phyloP scores from a whole-genome alignment of 2,329 filamentous ascomycete species.

The Penicillium hordei region DNA sequence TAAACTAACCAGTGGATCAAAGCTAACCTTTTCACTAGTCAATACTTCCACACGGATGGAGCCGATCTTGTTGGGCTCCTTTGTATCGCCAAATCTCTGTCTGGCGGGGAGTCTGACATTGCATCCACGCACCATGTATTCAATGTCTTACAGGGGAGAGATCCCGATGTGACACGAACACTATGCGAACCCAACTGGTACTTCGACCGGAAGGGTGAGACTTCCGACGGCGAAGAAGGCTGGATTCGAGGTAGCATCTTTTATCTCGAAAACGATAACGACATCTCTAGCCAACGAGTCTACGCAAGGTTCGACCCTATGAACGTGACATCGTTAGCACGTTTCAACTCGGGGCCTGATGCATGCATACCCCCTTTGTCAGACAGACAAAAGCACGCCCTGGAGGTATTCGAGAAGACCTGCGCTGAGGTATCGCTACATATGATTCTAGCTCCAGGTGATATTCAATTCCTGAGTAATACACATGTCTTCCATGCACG shows the following conservation, averaged over 20 bases:
- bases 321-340: slow-evolving; percentile 68
- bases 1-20: background rate
- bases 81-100: slow-evolving; percentile 71
- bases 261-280: slow-evolving; percentile 66
- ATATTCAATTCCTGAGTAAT: slow-evolving; percentile 32
- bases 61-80: slow-evolving; percentile 77
- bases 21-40: slow-evolving; percentile 43
- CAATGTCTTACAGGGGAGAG: slow-evolving; percentile 70
- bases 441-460: slow-evolving; percentile 30
- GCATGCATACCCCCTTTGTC: slow-evolving; percentile 29
- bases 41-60: slow-evolving; percentile 83
- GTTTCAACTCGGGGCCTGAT: slow-evolving; percentile 61
- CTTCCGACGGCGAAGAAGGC: slow-evolving; percentile 68
- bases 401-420: slow-evolving; percentile 27
- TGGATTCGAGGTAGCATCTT: slow-evolving; percentile 70
- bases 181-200: slow-evolving; percentile 79
- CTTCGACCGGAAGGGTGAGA: slow-evolving; percentile 84
- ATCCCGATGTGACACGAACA: slow-evolving; percentile 72
- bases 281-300: slow-evolving; percentile 56
- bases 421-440: slow-evolving; percentile 27
- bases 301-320: slow-evolving; percentile 74
- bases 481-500: slow-evolving; percentile 31
- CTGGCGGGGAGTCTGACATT: slow-evolving; percentile 80
- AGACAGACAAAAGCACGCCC: slow-evolving; percentile 26
- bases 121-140: slow-evolving; percentile 74